Evolutionary conservation across 2,329 filamentous ascomycete genomes (phyloP), one percentile per base, ranked within the genome.

Genomic region (Pseudocercospora musae): DNA sequence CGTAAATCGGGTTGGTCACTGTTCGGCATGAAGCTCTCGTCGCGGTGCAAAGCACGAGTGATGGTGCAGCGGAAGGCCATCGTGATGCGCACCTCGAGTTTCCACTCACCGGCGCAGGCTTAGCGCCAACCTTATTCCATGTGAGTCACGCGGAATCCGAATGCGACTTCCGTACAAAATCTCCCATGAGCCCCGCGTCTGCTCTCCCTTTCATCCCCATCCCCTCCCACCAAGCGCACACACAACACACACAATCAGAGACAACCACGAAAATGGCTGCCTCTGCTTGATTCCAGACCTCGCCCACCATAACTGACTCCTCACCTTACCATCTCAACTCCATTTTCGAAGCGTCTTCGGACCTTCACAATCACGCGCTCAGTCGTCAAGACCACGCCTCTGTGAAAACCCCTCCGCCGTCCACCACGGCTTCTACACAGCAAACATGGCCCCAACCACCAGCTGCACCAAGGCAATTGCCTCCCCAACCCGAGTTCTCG

Each of bases 361-460:
- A 70, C 68, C 68, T 65, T 68, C 77, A 78, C 76, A 71, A 77
- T 62, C 59, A 58, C 62, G 64, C 66, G 65, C 67, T 42, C 66
- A 66, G 68, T 72, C 70, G 60, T 66, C 57, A 61, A 59, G 71
- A 73, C 72, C 64, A 78, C 70, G 85, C 83, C 76, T 85, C 82
- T 80, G 76, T 78, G 75, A 85, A 82, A 86, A 87, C 88, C 85
- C 85, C 84, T 71, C 74, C 82, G 85, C 87, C 90, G 87, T 88
- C 89, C 88, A 92, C 84, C 84, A 92, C 89, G 89, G 89, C 89
- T 90, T 85, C 87, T 78, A 76, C 79, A 77, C 77, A 80, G 75
- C 86, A 87, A 92, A 73, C 84, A 93, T 93, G 90, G 90, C 89
- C 84, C 87, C 85, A 88, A 84, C 76, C 80, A 85, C 77, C 80